Percentiles rank a stretch among this genome's conserved stretches.
phyloP scores from a whole-genome alignment of 2,329 filamentous ascomycete species.

The Cladosporium halotolerans region DNA sequence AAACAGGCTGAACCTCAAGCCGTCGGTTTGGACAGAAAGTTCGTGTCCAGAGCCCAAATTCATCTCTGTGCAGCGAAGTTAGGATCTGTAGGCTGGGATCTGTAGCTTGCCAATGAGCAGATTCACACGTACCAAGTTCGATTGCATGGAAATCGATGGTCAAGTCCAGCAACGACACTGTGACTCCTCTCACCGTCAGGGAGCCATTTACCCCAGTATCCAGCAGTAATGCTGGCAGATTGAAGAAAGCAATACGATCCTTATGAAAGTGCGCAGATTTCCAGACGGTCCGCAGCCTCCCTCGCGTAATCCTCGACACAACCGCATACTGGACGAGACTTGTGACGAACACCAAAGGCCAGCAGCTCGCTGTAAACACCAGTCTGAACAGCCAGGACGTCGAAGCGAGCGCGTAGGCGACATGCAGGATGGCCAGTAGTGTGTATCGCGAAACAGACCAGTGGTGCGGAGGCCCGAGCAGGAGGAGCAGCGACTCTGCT shows the following conservation, averaged over 20 bases:
- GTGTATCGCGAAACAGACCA: slow-evolving; percentile 31
- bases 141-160: slow-evolving; percentile 48
- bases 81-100: not conserved
- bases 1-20: slow-evolving; percentile 44
- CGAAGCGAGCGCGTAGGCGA: slow-evolving; percentile 18
- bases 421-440: slow-evolving; percentile 41
- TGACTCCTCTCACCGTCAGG: slow-evolving; percentile 48
- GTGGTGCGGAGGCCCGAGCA: slow-evolving; percentile 21
- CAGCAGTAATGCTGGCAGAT: slow-evolving; percentile 48
- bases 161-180: slow-evolving; percentile 45
- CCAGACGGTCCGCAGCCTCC: slow-evolving; percentile 42
- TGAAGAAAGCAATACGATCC: slow-evolving; percentile 46
- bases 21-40: slow-evolving; percentile 46
- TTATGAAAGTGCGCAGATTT: slow-evolving; percentile 45
- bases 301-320: slow-evolving; percentile 32
- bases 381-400: slow-evolving; percentile 39
- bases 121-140: slow-evolving; percentile 37
- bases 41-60: slow-evolving; percentile 34
- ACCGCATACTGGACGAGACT: slow-evolving; percentile 44
- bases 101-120: not conserved
- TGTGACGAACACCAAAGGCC: slow-evolving; percentile 36
- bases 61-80: slow-evolving; percentile 45
- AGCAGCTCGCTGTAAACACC: slow-evolving; percentile 41
- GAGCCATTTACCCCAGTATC: slow-evolving; percentile 49
- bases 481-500: slow-evolving; percentile 21